These are phyloP conservation scores for Pichia nanzhaoensis DNA, from an alignment of 805 yeast genomes.

Conservation along the genomic window DNA sequence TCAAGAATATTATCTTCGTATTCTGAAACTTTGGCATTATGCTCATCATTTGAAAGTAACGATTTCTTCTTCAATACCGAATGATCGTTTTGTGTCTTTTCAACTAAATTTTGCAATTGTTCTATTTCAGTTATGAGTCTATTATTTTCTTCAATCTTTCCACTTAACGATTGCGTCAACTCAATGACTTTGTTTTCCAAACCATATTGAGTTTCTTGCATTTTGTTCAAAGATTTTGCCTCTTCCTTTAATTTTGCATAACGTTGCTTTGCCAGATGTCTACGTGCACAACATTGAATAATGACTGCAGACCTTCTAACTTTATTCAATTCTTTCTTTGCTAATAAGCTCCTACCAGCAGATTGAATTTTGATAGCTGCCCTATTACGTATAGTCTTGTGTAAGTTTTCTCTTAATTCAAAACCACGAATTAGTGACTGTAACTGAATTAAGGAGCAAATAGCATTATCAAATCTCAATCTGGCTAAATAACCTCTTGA, in stretches of 20 bases:
- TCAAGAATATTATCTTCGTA: conserved; percentile 43
- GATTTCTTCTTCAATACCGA: conserved; percentile 51
- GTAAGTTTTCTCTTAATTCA: conserved; percentile 45
- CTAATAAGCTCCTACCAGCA: conserved; percentile 58
- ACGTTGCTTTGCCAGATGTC: conserved; percentile 63
- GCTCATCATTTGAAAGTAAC: conserved; percentile 41
- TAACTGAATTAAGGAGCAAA: conserved; percentile 34
- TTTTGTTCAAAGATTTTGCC: conserved; percentile 84
- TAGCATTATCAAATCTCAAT: conserved; percentile 30
- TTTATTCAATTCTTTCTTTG: conserved; percentile 45
- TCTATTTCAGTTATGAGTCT: conserved; percentile 57
- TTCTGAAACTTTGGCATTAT: conserved; percentile 37
- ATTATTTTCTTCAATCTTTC: conserved; percentile 78
- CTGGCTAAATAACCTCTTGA: conserved; percentile 51
- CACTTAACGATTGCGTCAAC: conserved; percentile 76
- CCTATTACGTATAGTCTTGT: conserved; percentile 42
- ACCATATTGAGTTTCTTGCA: conserved; percentile 86
- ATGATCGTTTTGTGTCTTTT: conserved; percentile 47
- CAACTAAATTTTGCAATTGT: conserved; percentile 43
- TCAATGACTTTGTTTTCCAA: conserved; percentile 97
- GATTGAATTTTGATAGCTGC: conserved; percentile 75
- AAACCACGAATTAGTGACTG: conserved; percentile 48
- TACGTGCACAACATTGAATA: conserved; percentile 73
- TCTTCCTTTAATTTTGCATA: conserved; percentile 66
- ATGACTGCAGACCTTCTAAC: conserved; percentile 52